Evolutionary conservation across 768 basidiomycete species (phyloP).

Genomic region (Trametes cinnabarina): DNA sequence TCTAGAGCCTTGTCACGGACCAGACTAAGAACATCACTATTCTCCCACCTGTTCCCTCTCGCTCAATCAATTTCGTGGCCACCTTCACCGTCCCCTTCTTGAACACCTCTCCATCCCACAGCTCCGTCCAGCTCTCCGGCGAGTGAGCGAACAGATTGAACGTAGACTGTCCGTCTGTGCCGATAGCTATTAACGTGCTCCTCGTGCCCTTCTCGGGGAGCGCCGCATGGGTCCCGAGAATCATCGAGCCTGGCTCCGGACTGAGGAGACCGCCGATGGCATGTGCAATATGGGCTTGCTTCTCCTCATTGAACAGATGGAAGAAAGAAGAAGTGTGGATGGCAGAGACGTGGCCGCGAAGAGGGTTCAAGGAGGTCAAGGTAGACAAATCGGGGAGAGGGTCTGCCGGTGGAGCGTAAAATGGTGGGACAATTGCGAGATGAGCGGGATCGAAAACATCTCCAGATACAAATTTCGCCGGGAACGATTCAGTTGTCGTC

Average conservation of each 20-base stretch:
- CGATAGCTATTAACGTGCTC: background rate
- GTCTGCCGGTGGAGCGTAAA: conserved; percentile 4
- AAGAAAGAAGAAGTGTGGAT: conserved; percentile 52
- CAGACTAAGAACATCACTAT: background rate
- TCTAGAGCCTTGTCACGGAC: background rate
- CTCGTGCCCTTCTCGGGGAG: conserved; percentile 29
- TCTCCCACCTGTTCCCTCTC: background rate
- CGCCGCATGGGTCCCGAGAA: conserved; percentile 41
- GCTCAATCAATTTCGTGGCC: conserved; percentile 8
- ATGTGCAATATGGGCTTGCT: conserved; percentile 40
- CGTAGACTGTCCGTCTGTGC: background rate
- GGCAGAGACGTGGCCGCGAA: conserved; percentile 45
- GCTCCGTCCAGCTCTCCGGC: conserved; percentile 34
- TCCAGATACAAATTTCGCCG: conserved; percentile 52
- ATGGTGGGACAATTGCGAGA: conserved; percentile 33
- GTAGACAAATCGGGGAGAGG: conserved; percentile 28
- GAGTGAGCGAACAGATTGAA: conserved; percentile 33
- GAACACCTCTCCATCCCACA: conserved; percentile 41
- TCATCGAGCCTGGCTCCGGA: conserved; percentile 40
- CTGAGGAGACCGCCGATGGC: conserved; percentile 41
- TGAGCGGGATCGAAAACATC: conserved; percentile 48
- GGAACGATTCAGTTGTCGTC: conserved; percentile 49
- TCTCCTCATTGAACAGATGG: conserved; percentile 39
- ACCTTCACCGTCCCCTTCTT: conserved; percentile 21
- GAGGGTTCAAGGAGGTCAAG: conserved; percentile 42